Evolutionary conservation across 495 filamentous ascomycete genomes (phyloP), one percentile per base, ranked within the genome.

Genomic region (Neurospora sp.): DNA sequence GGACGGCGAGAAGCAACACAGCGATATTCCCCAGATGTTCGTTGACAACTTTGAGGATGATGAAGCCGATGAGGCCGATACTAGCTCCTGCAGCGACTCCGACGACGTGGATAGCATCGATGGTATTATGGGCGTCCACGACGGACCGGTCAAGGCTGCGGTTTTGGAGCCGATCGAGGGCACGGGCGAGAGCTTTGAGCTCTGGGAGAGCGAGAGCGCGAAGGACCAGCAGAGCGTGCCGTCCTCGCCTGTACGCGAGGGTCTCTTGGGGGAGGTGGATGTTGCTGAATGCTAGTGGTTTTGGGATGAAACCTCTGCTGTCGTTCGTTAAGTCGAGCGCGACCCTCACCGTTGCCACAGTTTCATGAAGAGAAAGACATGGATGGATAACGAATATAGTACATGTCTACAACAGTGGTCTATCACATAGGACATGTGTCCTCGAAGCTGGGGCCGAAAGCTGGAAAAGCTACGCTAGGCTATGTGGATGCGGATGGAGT

Each of bases 151-250:
- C 40, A 75, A 81, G 65, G 85, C 86, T 0, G 84, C 82, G 3
- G 73, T 85, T 10, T 78, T 88, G 35, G 80, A 84, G 53, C 86
- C 86, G 4, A 81, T 88, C 20, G 86, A 87, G 61, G 85, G 84
- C 35, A 83, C 85, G 0, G 85, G 82, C 41, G 85, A 86, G 73
- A 84, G 79, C 73, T 88, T 88, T 77, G 87, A 90, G 79, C 84
- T 92, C 37, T 91, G 88, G 89, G 89, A 91, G 81, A 90, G 88
- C 77, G 85, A 82, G 44, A 89, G 86, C 75, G 85, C 87, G 22
- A 87, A 87, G 71, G 88, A 86, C 45, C 87, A 84, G 69, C 72
- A 73, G 12, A 80, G 80, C 40, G 74, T 73, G 9, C 74, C 76
- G 1, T 41, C 78, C 3, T 79, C 80, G 31, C 79, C 79, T 0